Conservation (phyloP, 2,329 filamentous ascomycete genomes). For the Microdochium trichocladiopsis region DNA sequence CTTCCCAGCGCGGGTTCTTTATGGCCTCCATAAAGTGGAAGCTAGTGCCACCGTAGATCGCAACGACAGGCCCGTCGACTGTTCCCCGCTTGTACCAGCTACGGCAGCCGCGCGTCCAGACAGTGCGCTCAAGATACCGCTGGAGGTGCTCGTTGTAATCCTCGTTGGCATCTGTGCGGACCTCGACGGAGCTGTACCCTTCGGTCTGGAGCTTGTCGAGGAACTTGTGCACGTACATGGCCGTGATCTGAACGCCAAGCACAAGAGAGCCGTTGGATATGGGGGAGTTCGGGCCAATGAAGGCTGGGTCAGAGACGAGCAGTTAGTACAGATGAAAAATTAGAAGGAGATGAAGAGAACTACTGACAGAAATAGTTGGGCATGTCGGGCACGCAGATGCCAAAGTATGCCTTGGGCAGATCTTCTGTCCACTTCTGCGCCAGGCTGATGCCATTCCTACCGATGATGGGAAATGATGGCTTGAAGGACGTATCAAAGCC, state of each 20-base stretch:
- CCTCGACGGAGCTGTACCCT: constrained; percentile 7
- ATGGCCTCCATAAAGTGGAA: constrained; percentile 28
- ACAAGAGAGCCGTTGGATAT: background rate
- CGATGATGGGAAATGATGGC: constrained; percentile 1
- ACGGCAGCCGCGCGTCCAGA: background rate
- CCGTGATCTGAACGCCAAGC: background rate
- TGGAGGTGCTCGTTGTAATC: constrained; percentile 20
- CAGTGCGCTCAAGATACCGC: background rate
- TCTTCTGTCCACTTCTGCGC: constrained; percentile 3
- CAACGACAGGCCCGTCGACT: background rate
- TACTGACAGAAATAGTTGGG: background rate
- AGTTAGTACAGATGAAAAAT: background rate
- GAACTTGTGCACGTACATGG: background rate
- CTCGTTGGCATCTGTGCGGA: constrained; percentile 13
- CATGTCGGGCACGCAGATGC: background rate
- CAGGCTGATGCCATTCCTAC: background rate
- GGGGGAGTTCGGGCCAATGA: background rate
- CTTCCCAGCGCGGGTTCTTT: constrained; percentile 23
- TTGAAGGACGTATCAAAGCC: background rate
- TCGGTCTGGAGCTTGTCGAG: background rate
- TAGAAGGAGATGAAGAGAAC: constrained; percentile 5
- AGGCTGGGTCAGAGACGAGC: background rate
- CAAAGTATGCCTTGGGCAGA: background rate
- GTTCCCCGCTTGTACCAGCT: constrained; percentile 3
- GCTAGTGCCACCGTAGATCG: constrained; percentile 7